Evolutionary conservation across 306 rosid species (phyloP).

Genomic region (Erythrophleum fordii): DNA sequence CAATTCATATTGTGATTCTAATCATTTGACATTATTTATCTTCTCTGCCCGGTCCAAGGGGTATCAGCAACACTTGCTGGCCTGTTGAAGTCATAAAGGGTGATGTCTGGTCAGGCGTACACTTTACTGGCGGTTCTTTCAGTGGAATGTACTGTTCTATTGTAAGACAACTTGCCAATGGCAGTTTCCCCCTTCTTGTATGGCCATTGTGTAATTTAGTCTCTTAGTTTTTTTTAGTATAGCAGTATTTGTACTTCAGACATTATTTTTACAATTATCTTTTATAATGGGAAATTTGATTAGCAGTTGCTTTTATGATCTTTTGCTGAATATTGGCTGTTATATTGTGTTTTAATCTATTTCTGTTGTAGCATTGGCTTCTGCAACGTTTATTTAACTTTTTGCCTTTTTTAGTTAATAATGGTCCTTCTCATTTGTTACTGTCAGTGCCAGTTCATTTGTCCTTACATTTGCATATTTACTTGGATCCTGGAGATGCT

Average conservation of each 20-base stretch:
- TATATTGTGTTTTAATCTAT: constrained; percentile 9
- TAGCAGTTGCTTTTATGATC: constrained; percentile 4
- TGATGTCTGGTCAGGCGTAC: constrained; percentile 66
- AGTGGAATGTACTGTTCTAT: constrained; percentile 96
- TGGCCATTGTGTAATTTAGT: constrained; percentile 47
- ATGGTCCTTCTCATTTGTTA: constrained; percentile 33
- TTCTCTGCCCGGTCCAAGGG: constrained; percentile 80
- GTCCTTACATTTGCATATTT: constrained; percentile 44
- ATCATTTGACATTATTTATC: constrained; percentile 76
- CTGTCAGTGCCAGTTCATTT: constrained; percentile 27
- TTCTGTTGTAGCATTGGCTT: constrained; percentile 12
- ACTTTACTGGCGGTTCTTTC: constrained; percentile 82
- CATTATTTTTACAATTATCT: constrained; percentile 52
- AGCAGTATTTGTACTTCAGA: constrained; percentile 64
- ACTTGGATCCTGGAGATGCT: constrained; percentile 76
- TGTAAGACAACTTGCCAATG: constrained; percentile 98
- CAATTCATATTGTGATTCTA: constrained; percentile 76
- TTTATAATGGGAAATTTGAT: constrained; percentile 39
- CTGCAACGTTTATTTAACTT: constrained; percentile 21
- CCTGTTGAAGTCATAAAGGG: constrained; percentile 71
- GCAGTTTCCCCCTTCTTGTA: constrained; percentile 73
- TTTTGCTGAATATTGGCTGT: constrained; percentile 29
- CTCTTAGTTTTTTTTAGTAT: constrained; percentile 37
- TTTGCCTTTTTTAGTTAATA: constrained; percentile 19
- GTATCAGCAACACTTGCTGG: constrained; percentile 70